Conservation (phyloP, 805 yeast genomes). For the Kuraishia capsulata region DNA sequence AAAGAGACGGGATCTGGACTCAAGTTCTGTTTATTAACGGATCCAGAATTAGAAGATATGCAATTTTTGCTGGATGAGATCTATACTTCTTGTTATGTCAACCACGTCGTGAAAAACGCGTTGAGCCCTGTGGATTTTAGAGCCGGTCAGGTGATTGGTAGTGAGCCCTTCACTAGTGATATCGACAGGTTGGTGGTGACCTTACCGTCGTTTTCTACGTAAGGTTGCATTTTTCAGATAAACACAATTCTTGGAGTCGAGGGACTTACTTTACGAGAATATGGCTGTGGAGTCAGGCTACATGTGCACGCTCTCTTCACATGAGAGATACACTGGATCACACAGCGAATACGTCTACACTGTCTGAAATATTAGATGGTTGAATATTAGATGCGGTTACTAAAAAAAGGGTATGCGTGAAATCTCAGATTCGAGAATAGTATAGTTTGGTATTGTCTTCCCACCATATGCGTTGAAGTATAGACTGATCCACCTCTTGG, state of each 20-base stretch:
- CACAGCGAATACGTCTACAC: no score
- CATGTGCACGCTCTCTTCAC: no score
- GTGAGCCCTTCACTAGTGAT: slow-evolving; percentile 43
- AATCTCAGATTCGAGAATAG: no score
- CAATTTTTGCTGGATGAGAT: slow-evolving; percentile 47
- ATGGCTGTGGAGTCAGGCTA: no score
- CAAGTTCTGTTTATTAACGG: slow-evolving; percentile 68
- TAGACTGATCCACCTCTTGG: no score
- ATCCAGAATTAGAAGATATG: slow-evolving; percentile 46
- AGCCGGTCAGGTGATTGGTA: slow-evolving; percentile 42
- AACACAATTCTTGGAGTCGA: neutral
- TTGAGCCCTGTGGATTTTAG: slow-evolving; percentile 50
- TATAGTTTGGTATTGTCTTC: no score
- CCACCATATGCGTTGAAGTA: no score
- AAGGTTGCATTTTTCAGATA: neutral
- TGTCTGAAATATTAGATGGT: no score
- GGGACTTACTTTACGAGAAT: no score
- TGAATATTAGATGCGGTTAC: no score
- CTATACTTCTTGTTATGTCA: slow-evolving; percentile 50
- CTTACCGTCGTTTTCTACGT: slow-evolving; percentile 1
- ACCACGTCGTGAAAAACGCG: slow-evolving; percentile 41
- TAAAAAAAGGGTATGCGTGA: no score
- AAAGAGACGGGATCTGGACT: slow-evolving; percentile 74
- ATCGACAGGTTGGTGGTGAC: slow-evolving; percentile 28
- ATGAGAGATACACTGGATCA: no score